Evolutionary conservation across 257 asterid genomes (phyloP), one percentile per base, ranked within the genome.

Genomic region (Ophiorrhiza pumila): DNA sequence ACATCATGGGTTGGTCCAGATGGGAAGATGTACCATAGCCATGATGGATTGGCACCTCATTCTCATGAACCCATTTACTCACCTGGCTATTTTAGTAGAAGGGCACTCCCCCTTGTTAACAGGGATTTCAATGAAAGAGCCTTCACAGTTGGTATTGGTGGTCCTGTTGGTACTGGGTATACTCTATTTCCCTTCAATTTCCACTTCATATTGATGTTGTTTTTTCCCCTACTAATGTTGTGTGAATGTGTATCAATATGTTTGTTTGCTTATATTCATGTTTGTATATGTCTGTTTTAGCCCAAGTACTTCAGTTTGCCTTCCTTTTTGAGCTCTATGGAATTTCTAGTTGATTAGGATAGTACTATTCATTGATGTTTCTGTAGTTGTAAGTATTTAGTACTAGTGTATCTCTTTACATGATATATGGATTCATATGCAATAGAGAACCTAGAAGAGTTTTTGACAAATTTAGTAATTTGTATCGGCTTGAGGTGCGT

Each of bases 101-200:
- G 99, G 78, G 97, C 99, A n/a, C 96, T 87, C 47, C 97, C 96
- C 7, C 86, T 94, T 56, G 65, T 23, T 12, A 82, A 82, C 72
- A 82, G 98, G 37, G 89, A 90, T 78, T 94, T 89, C 83, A 80
- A 56, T 29, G 98, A 91, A 70, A 84, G 98, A 77, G 97, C 98
- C 2, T 94, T 94, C 63, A 94, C 98, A n/a, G 64, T 94, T 76
- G 98, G 98, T 5, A 94, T 94, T 81, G 98, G 98, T 39, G 98
- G 98, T 45, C 98, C 98, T 52, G 98, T 94, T 69, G 98, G 98
- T 39, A 94, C 97, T 74, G 98, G 97, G 98, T 94, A 81, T 9
- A 23, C 31, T 45, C 41, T 9, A 0, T 69, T 63, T 29, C 45
- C 27, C 68, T 68, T 46, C 8, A 22, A 32, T 58, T 72, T 45